Base-by-base conservation (phyloP, 2,329 filamentous ascomycete genomes). In the Diaporthe eres region DNA sequence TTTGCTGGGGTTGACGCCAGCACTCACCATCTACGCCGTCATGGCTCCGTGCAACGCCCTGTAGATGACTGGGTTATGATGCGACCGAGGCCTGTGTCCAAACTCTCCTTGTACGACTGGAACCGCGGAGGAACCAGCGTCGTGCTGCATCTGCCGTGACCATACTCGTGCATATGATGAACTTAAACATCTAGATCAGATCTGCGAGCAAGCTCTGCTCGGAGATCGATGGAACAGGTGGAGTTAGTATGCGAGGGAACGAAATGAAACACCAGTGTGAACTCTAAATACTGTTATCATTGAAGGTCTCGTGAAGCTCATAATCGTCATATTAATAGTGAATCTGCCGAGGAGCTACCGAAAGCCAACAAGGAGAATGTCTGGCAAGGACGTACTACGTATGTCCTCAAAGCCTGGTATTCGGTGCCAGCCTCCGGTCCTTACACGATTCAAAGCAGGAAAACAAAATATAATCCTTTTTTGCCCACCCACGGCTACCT, bases 321-420 rank as follows among this genome's bases (percentile, higher is more conserved):
- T 65, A 39, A 37, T 73, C 58, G 51, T 73, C 58, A 44, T 73
- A 65, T 65, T 65, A 73, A 73, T 31, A 25, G 58, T 72, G 51
- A 9, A 13, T 60, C 8, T 19, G 65, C 42, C 53, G 1, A 17
- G 22, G 25, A 57, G 44, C 72, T 55, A 42, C 31, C 31, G 19
- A 58, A 17, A 28, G n/a, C 37, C 28, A 15, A n/a, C 7, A 25
- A 47, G 37, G n/a, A 49, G 13, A 1, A 6, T 17, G 51, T 42
- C 39, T 71, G 47, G 17, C 7, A n/a, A 34, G n/a, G 34, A 15
- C 7, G 28, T 39, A 70, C 51, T 55, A 31, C 34, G 34, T 6
- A 22, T 28, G n/a, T 42, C 8, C n/a, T 55, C 47, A 34, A 42
- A 42, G 61, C 22, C 47, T 28, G 28, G 19, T 53, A 9, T 55